Base-by-base conservation (phyloP, 2,329 filamentous ascomycete species). In the Colletotrichum tofieldiae region DNA sequence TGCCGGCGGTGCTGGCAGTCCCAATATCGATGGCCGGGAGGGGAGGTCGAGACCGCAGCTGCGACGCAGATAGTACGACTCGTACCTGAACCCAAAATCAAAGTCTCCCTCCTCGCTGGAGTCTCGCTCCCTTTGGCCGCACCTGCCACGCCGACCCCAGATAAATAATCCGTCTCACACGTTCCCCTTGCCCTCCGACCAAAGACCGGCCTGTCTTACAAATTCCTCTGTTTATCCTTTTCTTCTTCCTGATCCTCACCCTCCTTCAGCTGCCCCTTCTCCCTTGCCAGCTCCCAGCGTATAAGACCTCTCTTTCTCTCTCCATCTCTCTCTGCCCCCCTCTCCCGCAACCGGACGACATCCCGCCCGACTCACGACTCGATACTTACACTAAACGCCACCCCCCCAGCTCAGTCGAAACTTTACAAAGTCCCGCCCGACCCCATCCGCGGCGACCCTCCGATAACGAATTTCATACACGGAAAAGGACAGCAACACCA, bases 21-120 rank as follows among this genome's bases (percentile, higher is more conserved):
- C 58, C 43, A 23, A 61, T 23, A 62, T 20, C n/a, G 14, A 49
- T 26, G 49, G 12, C 37, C 49, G 37, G 47, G 47, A 64, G 37
- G 47, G 49, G 49, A 52, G 61, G 61, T 45, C 49, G 61, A 55
- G 49, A 43, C 47, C 49, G 47, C 35, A 55, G n/a, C 61, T 52
- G 47, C 59, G 41, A 69, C 59, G 54, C 70, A 72, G 59, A 60
- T 72, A 51, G 60, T 62, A 70, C 70, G 60, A 72, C 70, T 72
- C 65, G 70, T 72, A 60, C 65, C 65, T 72, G 59, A 64, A 59
- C 59, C 23, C 45, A 56, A 70, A 70, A n/a, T 69, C 68, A 60
- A 52, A 39, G 58, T 49, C 43, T 37, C 45, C 69, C 65, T n/a
- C 43, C 35, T 55, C 59, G 54, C 14, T 37, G 35, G 11, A 32